Base-by-base conservation (phyloP, 495 filamentous ascomycete species). In the Cudoniella acicularis region DNA sequence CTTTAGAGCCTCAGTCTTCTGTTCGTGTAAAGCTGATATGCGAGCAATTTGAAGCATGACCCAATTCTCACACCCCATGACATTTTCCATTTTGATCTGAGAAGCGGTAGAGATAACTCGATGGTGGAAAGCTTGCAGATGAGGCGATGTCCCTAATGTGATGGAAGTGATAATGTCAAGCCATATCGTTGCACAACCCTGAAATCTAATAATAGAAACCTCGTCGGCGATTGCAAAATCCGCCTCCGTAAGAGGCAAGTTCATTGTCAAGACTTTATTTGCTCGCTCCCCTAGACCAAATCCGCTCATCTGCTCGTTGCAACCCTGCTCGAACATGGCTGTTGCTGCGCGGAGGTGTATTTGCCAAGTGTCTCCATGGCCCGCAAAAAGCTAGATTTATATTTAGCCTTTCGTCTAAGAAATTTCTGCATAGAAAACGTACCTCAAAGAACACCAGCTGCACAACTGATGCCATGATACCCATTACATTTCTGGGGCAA, bases 391-490 rank as follows among this genome's bases (percentile, higher is more conserved):
- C 64, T 66, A 10, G 21, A 10, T 13, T 3, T 43, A n/a, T 40
- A 4, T 23, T 61, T 18, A 59, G 54, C 30, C 49, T 10, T 55
- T 8, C 3, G 10, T 52, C 9, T 26, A 4, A 25, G 24, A 24
- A 21, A 30, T 23, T 27, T 52, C 24, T 20, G 23, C 10, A 36
- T 9, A 9, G 62, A 23, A 76, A 63, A 17, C 72, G 60, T 46
- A 66, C 64, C 60, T 66, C 64, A 36, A 57, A 66, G 27, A 63
- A 61, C 1, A 55, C 30, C 10, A 66, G 27, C 27, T 63, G 64
- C 40, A 61, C 16, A 30, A 63, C 49, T 52, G 52, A 43, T 10
- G 54, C 41, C n/a, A 63, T 18, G n/a, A 61, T 50, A 10, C 57
- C 68, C 24, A 67, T 65, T 42, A 48, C 48, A 54, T 49, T 53